Percentiles rank a stretch among this genome's conserved stretches.
These are phyloP conservation scores for Inga leiocalycina DNA, from an alignment of 306 rosid genomes.

Conservation along the genomic window DNA sequence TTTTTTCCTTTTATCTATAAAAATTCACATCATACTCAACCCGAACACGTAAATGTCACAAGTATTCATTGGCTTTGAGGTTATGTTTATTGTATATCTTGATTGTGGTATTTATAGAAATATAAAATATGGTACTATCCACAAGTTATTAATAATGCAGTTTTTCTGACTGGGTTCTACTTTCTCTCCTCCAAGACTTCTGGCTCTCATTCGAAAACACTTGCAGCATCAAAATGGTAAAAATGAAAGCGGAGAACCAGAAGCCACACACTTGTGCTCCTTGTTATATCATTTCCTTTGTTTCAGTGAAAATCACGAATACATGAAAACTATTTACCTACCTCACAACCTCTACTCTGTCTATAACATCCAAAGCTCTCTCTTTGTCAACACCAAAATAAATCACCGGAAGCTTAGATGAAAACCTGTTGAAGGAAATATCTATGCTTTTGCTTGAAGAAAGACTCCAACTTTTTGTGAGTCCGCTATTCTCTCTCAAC, in stretches of 20 bases:
- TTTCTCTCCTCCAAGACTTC: not conserved
- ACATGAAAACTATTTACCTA: slow-evolving; percentile 28
- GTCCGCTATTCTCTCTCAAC: slow-evolving; percentile 36
- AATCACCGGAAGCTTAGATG: slow-evolving; percentile 56
- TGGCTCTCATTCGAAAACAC: not conserved
- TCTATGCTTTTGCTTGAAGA: slow-evolving; percentile 53
- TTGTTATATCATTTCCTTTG: not conserved
- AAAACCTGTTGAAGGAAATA: slow-evolving; percentile 43
- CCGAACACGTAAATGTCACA: not conserved
- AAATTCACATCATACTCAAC: not conserved
- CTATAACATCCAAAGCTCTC: slow-evolving; percentile 62
- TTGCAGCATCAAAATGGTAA: not conserved
- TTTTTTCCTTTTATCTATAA: not conserved
- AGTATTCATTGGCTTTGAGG: not conserved
- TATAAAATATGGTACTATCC: not conserved
- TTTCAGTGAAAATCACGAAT: slow-evolving; percentile 12
- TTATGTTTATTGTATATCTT: not conserved
- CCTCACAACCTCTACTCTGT: slow-evolving; percentile 54
- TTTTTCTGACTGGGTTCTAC: not conserved
- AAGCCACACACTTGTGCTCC: not conserved
- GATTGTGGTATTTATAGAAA: not conserved
- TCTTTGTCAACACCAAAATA: slow-evolving; percentile 59
- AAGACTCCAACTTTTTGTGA: slow-evolving; percentile 58
- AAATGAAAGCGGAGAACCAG: too few relatives aligned
- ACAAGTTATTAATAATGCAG: not conserved